A percentile compares a stretch with the other conserved stretches of the same genome.
Evolutionary conservation across 2,329 filamentous ascomycete genomes (phyloP).

Genomic region (Hypocrella siamensis): DNA sequence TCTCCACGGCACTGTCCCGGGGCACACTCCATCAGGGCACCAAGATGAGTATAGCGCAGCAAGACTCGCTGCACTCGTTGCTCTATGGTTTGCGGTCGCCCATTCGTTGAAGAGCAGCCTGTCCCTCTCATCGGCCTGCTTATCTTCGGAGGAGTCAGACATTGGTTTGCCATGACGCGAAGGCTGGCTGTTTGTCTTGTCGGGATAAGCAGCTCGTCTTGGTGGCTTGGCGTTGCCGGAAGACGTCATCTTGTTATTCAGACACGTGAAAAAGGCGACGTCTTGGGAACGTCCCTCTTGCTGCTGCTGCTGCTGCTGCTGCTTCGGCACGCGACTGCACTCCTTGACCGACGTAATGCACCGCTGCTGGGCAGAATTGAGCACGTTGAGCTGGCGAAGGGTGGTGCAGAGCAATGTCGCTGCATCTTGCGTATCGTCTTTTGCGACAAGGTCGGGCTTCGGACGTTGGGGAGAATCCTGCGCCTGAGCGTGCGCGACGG

Average conservation of each 20-base stretch:
- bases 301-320: too few relatives aligned
- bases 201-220: not conserved
- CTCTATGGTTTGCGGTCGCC: not conserved
- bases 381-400: too few relatives aligned
- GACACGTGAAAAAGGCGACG: too few relatives aligned
- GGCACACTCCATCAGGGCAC: not conserved
- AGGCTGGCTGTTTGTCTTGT: not conserved
- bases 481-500: too few relatives aligned
- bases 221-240: not conserved
- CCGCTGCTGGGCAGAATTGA: too few relatives aligned
- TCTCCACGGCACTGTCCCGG: not conserved
- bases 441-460: too few relatives aligned
- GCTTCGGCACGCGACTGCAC: too few relatives aligned
- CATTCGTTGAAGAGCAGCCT: not conserved
- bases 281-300: too few relatives aligned
- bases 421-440: too few relatives aligned
- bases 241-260: not conserved
- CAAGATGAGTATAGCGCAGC: not conserved
- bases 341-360: too few relatives aligned
- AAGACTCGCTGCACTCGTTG: not conserved
- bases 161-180: not conserved
- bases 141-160: not conserved
- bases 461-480: too few relatives aligned
- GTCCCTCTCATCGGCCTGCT: not conserved
- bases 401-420: too few relatives aligned